phyloP scores from a whole-genome alignment of 352 stramenopile species.

The Phytophthora hibernalis region DNA sequence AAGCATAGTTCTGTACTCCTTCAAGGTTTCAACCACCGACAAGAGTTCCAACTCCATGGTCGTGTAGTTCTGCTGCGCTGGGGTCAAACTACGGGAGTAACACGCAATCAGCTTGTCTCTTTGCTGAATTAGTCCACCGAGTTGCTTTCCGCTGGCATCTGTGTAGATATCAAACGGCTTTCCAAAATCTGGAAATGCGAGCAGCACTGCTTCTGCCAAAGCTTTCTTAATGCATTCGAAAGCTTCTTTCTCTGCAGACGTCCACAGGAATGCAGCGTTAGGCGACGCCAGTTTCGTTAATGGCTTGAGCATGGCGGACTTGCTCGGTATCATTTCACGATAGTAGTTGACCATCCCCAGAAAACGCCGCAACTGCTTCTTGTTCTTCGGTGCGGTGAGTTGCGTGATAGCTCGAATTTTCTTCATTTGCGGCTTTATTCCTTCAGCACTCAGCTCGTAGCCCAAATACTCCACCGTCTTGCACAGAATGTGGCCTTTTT shows the following conservation, averaged over 20 bases:
- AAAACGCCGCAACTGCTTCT: slow-evolving; percentile 4
- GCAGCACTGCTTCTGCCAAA: neutral
- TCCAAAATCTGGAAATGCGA: slow-evolving; percentile 3
- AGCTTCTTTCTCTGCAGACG: neutral
- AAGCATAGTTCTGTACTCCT: slow-evolving; percentile 10
- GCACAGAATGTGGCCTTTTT: slow-evolving; percentile 15
- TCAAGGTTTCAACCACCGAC: slow-evolving; percentile 6
- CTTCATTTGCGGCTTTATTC: neutral
- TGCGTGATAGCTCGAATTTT: neutral
- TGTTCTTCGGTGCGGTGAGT: neutral
- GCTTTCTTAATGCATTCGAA: slow-evolving; percentile 5
- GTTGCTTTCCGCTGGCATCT: slow-evolving; percentile 4
- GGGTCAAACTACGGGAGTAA: neutral
- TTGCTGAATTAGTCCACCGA: slow-evolving; percentile 3
- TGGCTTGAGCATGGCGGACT: neutral
- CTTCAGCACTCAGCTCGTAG: neutral
- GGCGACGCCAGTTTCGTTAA: neutral
- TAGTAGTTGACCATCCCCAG: slow-evolving; percentile 2
- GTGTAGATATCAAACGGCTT: slow-evolving; percentile 5
- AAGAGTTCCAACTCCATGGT: slow-evolving; percentile 13
- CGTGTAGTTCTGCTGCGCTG: slow-evolving; percentile 4
- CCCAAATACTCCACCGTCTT: neutral
- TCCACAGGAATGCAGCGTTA: neutral
- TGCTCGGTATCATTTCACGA: neutral
- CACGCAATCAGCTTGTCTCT: neutral